Base-by-base conservation (phyloP, 257 asterid species). In the Solanum clarkiae region DNA sequence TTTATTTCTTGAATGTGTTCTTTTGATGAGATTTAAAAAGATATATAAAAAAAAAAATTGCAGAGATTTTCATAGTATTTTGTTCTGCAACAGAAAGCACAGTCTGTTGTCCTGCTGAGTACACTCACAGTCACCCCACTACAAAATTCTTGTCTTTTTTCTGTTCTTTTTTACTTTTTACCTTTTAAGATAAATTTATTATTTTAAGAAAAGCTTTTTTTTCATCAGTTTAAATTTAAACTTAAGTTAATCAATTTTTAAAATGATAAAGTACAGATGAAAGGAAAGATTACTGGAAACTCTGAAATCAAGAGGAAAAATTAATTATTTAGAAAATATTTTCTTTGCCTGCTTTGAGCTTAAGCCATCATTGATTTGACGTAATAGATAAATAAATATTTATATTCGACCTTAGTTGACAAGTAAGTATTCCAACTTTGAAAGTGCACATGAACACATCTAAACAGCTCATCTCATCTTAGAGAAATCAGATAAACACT, bases 121-220 rank as follows among this genome's bases (percentile, higher is more conserved):
- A 24, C 22, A 49, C 59, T 14, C 62, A 75, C 4, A 24, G 81
- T 49, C 82, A 75, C 44, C 62, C 62, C 82, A 75, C 45, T 75
- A 75, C 82, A 75, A 49, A 6, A 20, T 18, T 12, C 45, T 8
- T 13, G 18, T 53, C 45, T 17, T n/a, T 74, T 49, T 22, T 3
- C 40, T 36, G 4, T 36, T 4, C 6, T 36, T 36, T 36, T 36
- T 36, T 15, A 44, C 57, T n/a, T 45, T 72, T 72, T n/a, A 13
- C 5, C 40, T 7, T 71, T 71, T 42, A 17, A 69, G 8, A 22
- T 17, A 56, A 17, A 1, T 53, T 53, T 13, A 6, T 8, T 18
- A 20, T 5, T 20, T 18, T 44, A 44, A 0, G n/a, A 59, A 20
- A 59, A 6, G 0, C 4, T 8, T 20, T n/a, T 40, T 36, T 9